Base-by-base conservation (phyloP, 2,329 filamentous ascomycete species). In the Pestalotiopsis fici region DNA sequence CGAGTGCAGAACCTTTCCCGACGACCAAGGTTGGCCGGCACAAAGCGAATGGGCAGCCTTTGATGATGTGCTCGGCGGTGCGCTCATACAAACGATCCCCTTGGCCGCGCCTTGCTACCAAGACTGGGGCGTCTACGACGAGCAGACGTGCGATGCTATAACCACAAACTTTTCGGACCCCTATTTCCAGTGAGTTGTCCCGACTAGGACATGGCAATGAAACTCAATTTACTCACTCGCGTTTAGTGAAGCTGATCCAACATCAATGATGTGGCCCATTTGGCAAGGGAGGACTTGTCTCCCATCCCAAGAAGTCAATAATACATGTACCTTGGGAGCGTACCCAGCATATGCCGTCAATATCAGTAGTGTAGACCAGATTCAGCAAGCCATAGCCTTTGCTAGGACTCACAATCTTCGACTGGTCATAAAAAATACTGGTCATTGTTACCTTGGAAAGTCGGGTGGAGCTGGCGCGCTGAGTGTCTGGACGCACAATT, bases 401-500 rank as follows among this genome's bases (percentile, higher is more conserved):
- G 83, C 84, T 15, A 78, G 80, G 7, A 78, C 78, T 28, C 72
- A 77, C 7, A 84, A 86, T 71, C 77, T 87, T 55, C 84, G 85
- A 2, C 74, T 87, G n/a, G 81, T 86, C 55, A 78, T 87, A 64
- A 81, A 80, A 67, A 85, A 87, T 76, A 88, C 85, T 0, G 85
- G 84, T 31, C 86, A 88, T 71, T 84, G 87, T 70, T 86, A 84
- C 70, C 77, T 80, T 43, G 79, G 76, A 59, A 81, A 81, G 71
- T 80, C 77, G 11, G 77, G 73, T 7, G 80, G 81, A n/a, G 77
- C 76, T 57, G 79, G 80, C 4, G 73, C 80, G 0, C 73, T 83
- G 55, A 77, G 75, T 54, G 74, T 81, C 55, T 80, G 78, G 76
- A 81, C 78, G 23, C 80, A 80, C 67, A 72, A 77, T 23, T 70